Base-by-base conservation (phyloP, 805 yeast genomes). In the Metschnikowia gruessii region DNA sequence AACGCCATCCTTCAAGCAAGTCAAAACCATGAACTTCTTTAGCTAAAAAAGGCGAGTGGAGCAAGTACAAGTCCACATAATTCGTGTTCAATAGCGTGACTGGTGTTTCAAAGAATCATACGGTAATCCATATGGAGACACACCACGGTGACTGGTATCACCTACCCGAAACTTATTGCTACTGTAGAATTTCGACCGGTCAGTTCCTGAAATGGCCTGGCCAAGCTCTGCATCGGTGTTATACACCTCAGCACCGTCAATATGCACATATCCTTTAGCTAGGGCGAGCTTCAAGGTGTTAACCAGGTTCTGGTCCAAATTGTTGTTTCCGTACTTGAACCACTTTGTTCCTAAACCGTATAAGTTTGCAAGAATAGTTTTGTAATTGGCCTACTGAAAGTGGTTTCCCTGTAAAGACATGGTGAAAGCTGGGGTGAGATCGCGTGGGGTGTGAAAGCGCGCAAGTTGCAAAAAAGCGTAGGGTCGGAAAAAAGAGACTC, bases 211-310 rank as follows among this genome's bases (percentile, higher is more conserved):
- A 28, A 81, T 50, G 1, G 83, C 85, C 19, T 61, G 69, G 22
- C 77, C 82, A 31, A 81, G 75, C 58, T 82, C 87, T 3, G 56
- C 57, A 46, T 79, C 82, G 9, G 86, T 82, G 38, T 74, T 71
- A 61, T 83, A 83, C 12, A 70, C 63, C 54, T 83, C 86, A 0
- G 89, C 89, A 12, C 83, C 78, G 54, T 83, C 90, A 38, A 83
- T 69, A 57, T 82, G 88, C 38, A 64, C 72, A 62, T 76, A 80
- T 0, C 85, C 85, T 13, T 62, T 59, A 2, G 72, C 64, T 18
- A 84, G 57, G 2, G 88, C 82, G 22, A 61, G 58, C 5, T 61
- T 49, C 24, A 82, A 51, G 17, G 79, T 72, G 5, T 73, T 69
- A 3, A 76, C 80, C 38, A 79, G 61, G 11, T 55, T 53, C 16